These are phyloP conservation scores for Monilinia aucupariae DNA, from an alignment of 2,329 filamentous ascomycete species.

Conservation along the genomic window DNA sequence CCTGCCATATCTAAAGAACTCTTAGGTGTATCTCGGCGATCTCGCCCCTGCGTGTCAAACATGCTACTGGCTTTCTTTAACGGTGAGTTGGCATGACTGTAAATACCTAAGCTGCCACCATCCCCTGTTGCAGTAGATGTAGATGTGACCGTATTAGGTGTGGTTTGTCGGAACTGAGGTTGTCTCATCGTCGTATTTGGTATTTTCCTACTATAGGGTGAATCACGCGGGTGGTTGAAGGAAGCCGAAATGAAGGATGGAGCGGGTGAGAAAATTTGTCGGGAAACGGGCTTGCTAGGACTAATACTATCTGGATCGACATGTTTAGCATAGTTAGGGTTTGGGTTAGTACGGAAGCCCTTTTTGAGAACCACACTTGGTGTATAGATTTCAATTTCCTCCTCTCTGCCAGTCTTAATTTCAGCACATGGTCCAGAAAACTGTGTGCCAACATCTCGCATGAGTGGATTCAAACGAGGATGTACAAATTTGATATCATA, in stretches of 20 bases:
- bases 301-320: conserved; percentile 58
- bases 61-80: conserved; percentile 69
- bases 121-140: conserved; percentile 41
- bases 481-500: conserved; percentile 96
- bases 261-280: conserved; percentile 34
- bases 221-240: conserved; percentile 34
- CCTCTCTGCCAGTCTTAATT: conserved; percentile 33
- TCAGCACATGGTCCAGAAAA: conserved; percentile 42
- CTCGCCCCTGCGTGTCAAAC: conserved; percentile 47
- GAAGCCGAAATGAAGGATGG: conserved; percentile 34
- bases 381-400: conserved; percentile 53
- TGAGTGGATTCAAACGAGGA: conserved; percentile 75
- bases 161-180: conserved; percentile 46
- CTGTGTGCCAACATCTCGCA: conserved; percentile 75
- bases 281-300: conserved; percentile 28
- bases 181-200: conserved; percentile 45
- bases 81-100: conserved; percentile 74
- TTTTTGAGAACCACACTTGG: conserved; percentile 62
- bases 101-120: conserved; percentile 76
- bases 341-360: conserved; percentile 75
- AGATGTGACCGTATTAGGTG: conserved; percentile 31
- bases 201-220: conserved; percentile 37
- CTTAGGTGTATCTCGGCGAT: conserved; percentile 44
- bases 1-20: conserved; percentile 57
- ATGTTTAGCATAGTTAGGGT: conserved; percentile 70